Evolutionary conservation across 306 rosid genomes (phyloP).

Genomic region (Alnus glutinosa): DNA sequence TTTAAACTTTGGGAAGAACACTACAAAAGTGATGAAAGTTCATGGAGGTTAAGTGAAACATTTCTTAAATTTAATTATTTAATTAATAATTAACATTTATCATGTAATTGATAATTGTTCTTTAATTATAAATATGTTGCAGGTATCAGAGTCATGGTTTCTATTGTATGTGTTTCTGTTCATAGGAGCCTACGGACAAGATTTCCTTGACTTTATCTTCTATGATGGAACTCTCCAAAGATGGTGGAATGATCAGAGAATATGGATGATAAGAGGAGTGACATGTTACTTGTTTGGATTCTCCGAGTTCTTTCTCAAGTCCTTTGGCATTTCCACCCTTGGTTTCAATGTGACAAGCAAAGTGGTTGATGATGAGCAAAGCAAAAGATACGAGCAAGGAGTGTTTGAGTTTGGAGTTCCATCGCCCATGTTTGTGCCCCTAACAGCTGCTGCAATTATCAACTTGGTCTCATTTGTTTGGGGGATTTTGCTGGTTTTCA

Average conservation of each 20-base stretch:
- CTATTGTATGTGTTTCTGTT: slow-evolving; percentile 32
- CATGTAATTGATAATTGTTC: too few species aligned
- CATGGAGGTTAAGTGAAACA: too few species aligned
- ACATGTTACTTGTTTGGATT: slow-evolving; percentile 33
- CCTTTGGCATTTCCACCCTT: slow-evolving; percentile 20
- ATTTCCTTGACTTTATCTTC: slow-evolving; percentile 32
- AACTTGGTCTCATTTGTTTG: too few species aligned
- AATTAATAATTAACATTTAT: too few species aligned
- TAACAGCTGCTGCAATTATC: too few species aligned
- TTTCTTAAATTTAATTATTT: too few species aligned
- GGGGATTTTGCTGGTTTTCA: too few species aligned
- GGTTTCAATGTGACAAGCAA: slow-evolving; percentile 50
- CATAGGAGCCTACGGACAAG: slow-evolving; percentile 40
- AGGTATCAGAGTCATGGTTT: slow-evolving; percentile 40
- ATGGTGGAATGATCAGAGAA: slow-evolving; percentile 61
- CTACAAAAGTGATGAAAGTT: too few species aligned
- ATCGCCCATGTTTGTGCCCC: too few species aligned
- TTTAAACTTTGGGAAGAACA: too few species aligned
- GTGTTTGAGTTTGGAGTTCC: too few species aligned
- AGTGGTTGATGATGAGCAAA: slow-evolving; percentile 28
- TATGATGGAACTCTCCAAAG: slow-evolving; percentile 14
- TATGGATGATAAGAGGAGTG: slow-evolving; percentile 44
- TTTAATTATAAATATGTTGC: background rate
- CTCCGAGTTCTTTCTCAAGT: slow-evolving; percentile 26
- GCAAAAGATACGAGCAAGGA: too few species aligned